Conservation (phyloP, 2,329 filamentous ascomycete species). For the Penicillium sp. region DNA sequence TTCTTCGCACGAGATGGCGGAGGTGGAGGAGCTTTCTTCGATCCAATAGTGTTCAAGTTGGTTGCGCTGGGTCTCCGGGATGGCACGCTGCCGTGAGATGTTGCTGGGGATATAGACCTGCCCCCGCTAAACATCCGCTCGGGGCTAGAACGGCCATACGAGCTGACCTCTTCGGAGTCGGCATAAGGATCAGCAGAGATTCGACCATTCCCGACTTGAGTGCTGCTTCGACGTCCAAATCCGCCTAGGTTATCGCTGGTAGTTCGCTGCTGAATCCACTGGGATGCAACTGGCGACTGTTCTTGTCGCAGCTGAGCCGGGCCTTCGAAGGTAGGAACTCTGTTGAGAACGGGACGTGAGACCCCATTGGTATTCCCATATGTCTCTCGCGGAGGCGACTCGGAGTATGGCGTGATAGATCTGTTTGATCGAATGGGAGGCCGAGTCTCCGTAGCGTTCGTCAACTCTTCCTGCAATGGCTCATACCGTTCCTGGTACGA, state of each 20-base stretch:
- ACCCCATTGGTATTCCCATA: slow-evolving; percentile 30
- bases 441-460: slow-evolving; percentile 47
- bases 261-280: slow-evolving; percentile 48
- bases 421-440: slow-evolving; percentile 52
- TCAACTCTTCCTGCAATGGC: slow-evolving; percentile 55
- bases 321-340: slow-evolving; percentile 59
- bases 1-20: slow-evolving; percentile 63
- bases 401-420: slow-evolving; percentile 31
- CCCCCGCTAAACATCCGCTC: slow-evolving; percentile 47
- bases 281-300: slow-evolving; percentile 46
- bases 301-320: slow-evolving; percentile 54
- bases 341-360: slow-evolving; percentile 48
- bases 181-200: slow-evolving; percentile 46
- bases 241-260: slow-evolving; percentile 55
- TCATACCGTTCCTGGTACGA: slow-evolving; percentile 61
- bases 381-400: slow-evolving; percentile 41
- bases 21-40: slow-evolving; percentile 60
- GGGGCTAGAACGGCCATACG: slow-evolving; percentile 49
- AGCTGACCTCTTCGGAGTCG: slow-evolving; percentile 51
- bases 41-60: slow-evolving; percentile 31
- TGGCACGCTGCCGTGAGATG: slow-evolving; percentile 50
- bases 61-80: slow-evolving; percentile 54
- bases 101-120: slow-evolving; percentile 54
- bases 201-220: slow-evolving; percentile 45
- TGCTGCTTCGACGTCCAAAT: slow-evolving; percentile 42